Evolutionary conservation across 2,329 filamentous ascomycete species (phyloP).

Genomic region (Phyllosticta paracitricarpa): DNA sequence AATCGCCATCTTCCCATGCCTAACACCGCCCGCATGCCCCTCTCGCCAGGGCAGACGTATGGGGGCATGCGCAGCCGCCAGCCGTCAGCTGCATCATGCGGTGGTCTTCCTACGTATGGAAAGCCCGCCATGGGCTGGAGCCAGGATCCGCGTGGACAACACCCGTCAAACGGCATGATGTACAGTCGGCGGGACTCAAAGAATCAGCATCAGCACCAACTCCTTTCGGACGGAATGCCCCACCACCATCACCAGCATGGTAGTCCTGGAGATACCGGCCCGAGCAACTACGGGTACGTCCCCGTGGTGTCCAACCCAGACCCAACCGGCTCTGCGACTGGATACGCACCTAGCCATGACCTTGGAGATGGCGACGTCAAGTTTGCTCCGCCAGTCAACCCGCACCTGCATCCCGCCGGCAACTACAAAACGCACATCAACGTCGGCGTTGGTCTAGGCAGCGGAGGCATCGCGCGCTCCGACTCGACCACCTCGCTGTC

Average conservation of each 20-base stretch:
- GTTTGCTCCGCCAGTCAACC: background rate
- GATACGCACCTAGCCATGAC: slow-evolving; percentile 4
- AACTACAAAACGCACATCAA: background rate
- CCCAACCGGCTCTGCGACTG: slow-evolving; percentile 2
- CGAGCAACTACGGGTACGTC: background rate
- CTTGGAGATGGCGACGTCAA: background rate
- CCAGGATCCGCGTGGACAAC: slow-evolving; percentile 5
- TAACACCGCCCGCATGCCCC: slow-evolving; percentile 3
- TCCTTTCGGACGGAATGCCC: background rate
- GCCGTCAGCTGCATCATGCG: background rate
- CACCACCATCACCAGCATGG: background rate
- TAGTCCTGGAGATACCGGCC: background rate
- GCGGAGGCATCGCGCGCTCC: slow-evolving; percentile 15
- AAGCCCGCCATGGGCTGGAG: slow-evolving; percentile 20
- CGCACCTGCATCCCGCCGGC: background rate
- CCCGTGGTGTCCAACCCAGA: background rate
- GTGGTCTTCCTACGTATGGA: slow-evolving; percentile 9
- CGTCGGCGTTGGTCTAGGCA: background rate
- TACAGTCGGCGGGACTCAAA: background rate
- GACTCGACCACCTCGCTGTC: slow-evolving; percentile 29
- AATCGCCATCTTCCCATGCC: slow-evolving; percentile 7
- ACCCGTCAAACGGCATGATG: background rate
- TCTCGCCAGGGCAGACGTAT: background rate
- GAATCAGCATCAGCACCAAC: background rate
- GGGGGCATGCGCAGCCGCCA: background rate